Evolutionary conservation across 257 asterid genomes (phyloP).

Genomic region (Forsythia viridissima): DNA sequence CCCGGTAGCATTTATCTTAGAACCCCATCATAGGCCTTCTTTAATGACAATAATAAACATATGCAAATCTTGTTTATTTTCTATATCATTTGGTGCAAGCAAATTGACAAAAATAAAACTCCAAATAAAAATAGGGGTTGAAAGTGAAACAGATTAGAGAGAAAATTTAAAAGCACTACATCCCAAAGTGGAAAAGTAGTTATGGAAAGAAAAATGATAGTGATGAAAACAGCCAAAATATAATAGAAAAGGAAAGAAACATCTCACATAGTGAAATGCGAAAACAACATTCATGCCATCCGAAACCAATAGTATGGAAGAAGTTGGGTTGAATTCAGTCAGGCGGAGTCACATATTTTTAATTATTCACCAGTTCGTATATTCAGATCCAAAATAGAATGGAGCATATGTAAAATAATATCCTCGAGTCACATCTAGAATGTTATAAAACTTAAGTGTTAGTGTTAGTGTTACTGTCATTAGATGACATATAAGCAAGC

Average conservation of each 20-base stretch:
- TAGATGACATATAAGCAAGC: background rate
- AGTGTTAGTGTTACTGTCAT: background rate
- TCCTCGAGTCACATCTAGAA: constrained; percentile 4
- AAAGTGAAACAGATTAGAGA: background rate
- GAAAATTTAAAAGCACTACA: background rate
- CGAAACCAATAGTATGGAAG: background rate
- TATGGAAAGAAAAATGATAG: background rate
- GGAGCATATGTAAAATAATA: background rate
- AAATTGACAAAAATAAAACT: background rate
- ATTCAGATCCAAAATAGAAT: background rate
- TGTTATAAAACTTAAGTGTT: constrained; percentile 1
- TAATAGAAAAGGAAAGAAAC: background rate
- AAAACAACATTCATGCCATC: background rate
- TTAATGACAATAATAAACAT: background rate
- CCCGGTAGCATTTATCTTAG: background rate
- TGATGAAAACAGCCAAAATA: background rate
- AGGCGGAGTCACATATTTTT: background rate
- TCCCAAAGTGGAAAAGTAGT: background rate
- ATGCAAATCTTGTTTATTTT: background rate
- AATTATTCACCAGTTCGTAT: background rate
- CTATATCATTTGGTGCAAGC: background rate
- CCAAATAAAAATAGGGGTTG: background rate
- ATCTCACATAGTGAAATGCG: background rate
- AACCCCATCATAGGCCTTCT: background rate
- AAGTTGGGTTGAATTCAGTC: background rate